Percentiles rank a stretch among this genome's conserved stretches.
Evolutionary conservation across 306 rosid genomes (phyloP).

Genomic region (Cotoneaster glaucophyllus): DNA sequence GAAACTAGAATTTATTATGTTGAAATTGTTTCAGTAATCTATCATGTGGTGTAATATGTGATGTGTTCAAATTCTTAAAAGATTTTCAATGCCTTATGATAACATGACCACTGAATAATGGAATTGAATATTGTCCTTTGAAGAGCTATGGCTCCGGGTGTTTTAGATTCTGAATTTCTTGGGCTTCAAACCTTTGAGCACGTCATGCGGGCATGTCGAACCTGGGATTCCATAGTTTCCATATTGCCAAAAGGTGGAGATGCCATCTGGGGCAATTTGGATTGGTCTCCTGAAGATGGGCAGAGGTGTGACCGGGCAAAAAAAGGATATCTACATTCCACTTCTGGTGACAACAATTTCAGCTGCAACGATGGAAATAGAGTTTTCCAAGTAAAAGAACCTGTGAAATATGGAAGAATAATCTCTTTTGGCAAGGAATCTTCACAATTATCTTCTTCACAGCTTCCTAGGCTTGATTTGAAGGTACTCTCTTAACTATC

Average conservation of each 20-base stretch:
- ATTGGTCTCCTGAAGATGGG: slow-evolving; percentile 54
- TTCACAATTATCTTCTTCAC: slow-evolving; percentile 48
- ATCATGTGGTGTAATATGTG: neutral
- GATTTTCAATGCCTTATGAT: neutral
- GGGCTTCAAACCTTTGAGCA: slow-evolving; percentile 54
- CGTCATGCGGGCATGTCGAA: slow-evolving; percentile 49
- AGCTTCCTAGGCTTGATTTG: slow-evolving; percentile 31
- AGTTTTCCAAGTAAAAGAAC: slow-evolving; percentile 23
- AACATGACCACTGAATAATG: slow-evolving; percentile 4
- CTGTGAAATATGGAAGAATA: slow-evolving; percentile 46
- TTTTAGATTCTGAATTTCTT: slow-evolving; percentile 51
- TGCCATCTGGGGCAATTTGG: slow-evolving; percentile 65
- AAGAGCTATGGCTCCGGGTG: slow-evolving; percentile 63
- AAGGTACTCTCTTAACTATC: slow-evolving; percentile 29
- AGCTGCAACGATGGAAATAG: slow-evolving; percentile 21
- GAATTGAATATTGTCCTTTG: slow-evolving; percentile 12
- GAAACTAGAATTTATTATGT: neutral
- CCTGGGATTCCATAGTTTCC: slow-evolving; percentile 72
- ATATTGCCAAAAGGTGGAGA: slow-evolving; percentile 86
- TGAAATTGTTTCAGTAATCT: neutral
- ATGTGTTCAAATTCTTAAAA: neutral
- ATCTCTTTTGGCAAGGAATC: slow-evolving; percentile 53
- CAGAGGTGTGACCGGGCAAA: slow-evolving; percentile 29
- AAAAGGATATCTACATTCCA: slow-evolving; percentile 23
- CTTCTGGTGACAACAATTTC: slow-evolving; percentile 14